phyloP scores from a whole-genome alignment of 139 green algal species.

The Deuterostichococcus epilithicus region DNA sequence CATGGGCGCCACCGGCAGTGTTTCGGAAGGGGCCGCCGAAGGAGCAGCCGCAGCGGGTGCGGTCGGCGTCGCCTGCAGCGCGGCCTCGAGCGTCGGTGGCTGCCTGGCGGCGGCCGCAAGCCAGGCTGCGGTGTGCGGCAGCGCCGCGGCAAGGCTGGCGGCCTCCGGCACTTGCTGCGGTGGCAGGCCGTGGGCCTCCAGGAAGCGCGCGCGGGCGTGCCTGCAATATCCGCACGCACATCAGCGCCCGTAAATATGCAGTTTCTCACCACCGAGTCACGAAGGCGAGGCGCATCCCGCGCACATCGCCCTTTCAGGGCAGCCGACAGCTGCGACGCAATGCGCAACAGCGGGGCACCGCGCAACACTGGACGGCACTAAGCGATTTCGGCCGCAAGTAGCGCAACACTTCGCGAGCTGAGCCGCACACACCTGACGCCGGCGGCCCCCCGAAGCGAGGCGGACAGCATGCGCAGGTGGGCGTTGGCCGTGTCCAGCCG shows the following conservation, averaged over 20 bases:
- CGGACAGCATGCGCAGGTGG: conserved; percentile 41
- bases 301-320: too few relatives aligned
- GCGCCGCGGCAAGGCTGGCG: background rate
- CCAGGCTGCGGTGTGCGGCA: conserved; percentile 41
- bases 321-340: conserved; percentile 1
- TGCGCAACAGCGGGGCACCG: conserved; percentile 8
- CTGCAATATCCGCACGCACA: conserved; percentile 5
- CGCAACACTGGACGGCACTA: too few relatives aligned
- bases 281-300: too few relatives aligned
- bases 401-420: too few relatives aligned
- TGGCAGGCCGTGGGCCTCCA: background rate
- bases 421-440: conserved; percentile 17
- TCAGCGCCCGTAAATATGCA: too few relatives aligned
- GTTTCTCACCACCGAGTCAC: too few relatives aligned
- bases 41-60: background rate
- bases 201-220: conserved; percentile 33
- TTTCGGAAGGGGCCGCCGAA: background rate
- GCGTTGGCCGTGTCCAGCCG: conserved; percentile 78
- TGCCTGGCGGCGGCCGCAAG: conserved; percentile 32
- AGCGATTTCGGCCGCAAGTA: too few relatives aligned
- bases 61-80: background rate
- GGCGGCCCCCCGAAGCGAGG: conserved; percentile 18
- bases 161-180: background rate
- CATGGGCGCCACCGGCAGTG: background rate
- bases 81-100: conserved; percentile 28